Evolutionary conservation across 768 basidiomycete genomes (phyloP).

Genomic region (Saitozyma sp.): DNA sequence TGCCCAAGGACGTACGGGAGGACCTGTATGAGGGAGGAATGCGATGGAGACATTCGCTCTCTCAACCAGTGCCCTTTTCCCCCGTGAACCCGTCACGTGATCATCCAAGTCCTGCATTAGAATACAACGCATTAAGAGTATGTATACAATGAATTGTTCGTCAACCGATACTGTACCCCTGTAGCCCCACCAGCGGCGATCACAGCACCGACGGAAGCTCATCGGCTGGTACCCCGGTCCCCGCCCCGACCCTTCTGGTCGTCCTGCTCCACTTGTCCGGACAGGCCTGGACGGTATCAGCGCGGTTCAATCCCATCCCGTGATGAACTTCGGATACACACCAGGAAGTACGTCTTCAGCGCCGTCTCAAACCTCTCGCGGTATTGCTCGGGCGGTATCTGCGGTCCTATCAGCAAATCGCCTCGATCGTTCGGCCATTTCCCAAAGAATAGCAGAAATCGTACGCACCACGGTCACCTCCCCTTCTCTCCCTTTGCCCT

Average conservation of each 20-base stretch:
- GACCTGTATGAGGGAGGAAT: too few relatives aligned
- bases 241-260: background rate
- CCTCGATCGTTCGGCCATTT: background rate
- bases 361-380: slow-evolving; percentile 72
- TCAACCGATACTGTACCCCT: too few relatives aligned
- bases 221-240: background rate
- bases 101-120: background rate
- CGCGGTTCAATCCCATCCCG: background rate
- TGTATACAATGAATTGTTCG: background rate
- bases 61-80: too few relatives aligned
- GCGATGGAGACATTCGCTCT: too few relatives aligned
- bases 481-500: slow-evolving; percentile 59
- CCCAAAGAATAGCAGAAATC: background rate
- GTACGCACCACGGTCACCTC: slow-evolving; percentile 65
- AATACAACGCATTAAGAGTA: background rate
- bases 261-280: slow-evolving; percentile 34
- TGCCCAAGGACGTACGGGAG: too few relatives aligned
- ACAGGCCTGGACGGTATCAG: slow-evolving; percentile 22
- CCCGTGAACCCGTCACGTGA: too few relatives aligned
- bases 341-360: slow-evolving; percentile 69
- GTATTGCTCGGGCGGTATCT: slow-evolving; percentile 74
- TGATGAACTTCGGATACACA: slow-evolving; percentile 31
- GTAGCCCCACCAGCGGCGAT: background rate
- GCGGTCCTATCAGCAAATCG: background rate
- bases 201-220: slow-evolving; percentile 6